phyloP scores from a whole-genome alignment of 129 eudicot species.

The Gnaphalium uliginosum region DNA sequence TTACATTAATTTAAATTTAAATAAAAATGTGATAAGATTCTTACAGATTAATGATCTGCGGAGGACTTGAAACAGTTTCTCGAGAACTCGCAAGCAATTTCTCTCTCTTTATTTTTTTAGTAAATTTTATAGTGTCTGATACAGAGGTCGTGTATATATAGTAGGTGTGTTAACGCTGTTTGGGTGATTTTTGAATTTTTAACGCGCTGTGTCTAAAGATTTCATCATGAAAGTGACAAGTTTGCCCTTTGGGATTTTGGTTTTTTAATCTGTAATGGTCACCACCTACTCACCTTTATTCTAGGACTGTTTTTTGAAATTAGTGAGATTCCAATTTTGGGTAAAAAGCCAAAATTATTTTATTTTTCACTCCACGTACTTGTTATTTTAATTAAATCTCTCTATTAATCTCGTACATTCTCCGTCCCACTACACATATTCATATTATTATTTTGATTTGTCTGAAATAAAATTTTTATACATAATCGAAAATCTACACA shows the following conservation, averaged over 20 bases:
- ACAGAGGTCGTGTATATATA: conserved; percentile 22
- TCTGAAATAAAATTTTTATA: too few species aligned
- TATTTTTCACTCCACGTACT: not conserved
- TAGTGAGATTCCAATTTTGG: not conserved
- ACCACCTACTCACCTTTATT: conserved; percentile 11
- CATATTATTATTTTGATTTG: too few species aligned
- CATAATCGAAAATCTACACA: too few species aligned
- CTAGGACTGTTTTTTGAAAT: not conserved
- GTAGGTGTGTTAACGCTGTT: conserved; percentile 27
- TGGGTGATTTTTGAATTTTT: conserved; percentile 31
- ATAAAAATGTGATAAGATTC: conserved; percentile 26
- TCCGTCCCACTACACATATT: too few species aligned
- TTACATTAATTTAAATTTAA: conserved; percentile 1
- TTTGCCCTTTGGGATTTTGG: not conserved
- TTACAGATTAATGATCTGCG: conserved; percentile 25
- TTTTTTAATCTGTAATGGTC: conserved; percentile 6
- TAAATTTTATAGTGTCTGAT: conserved; percentile 3
- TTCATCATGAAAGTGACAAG: not conserved
- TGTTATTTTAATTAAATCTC: too few species aligned
- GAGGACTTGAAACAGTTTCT: conserved; percentile 28
- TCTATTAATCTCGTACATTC: too few species aligned
- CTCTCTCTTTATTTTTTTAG: conserved; percentile 30
- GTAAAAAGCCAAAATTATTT: not conserved
- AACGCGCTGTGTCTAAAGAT: conserved; percentile 36
- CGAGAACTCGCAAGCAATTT: conserved; percentile 23